Evolutionary conservation across 2,329 filamentous ascomycete species (phyloP).

Genomic region (Ascochyta fabae): DNA sequence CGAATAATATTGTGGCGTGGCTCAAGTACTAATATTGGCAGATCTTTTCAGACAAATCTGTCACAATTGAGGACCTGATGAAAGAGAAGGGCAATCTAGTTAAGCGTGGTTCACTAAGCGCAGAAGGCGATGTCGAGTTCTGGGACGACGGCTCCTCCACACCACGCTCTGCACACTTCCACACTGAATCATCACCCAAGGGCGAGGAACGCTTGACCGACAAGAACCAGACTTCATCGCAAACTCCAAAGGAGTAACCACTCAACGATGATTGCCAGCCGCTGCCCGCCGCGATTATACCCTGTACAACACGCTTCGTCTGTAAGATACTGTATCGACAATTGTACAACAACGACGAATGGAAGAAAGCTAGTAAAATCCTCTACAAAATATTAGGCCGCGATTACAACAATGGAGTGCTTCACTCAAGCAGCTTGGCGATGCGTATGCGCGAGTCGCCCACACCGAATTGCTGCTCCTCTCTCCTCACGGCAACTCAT

Average conservation of each 20-base stretch:
- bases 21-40: conserved; percentile 27
- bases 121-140: conserved; percentile 89
- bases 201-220: conserved; percentile 31
- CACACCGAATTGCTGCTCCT: no score
- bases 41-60: conserved; percentile 74
- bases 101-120: conserved; percentile 72
- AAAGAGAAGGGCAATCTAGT: conserved; percentile 75
- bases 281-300: conserved; percentile 12
- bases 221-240: conserved; percentile 21
- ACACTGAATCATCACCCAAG: conserved; percentile 36
- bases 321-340: conserved; percentile 12
- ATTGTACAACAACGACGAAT: conserved; percentile 2
- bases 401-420: background rate
- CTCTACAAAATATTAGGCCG: background rate
- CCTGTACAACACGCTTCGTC: conserved; percentile 14
- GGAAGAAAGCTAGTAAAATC: background rate
- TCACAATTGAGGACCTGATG: conserved; percentile 80
- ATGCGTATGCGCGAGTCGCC: background rate
- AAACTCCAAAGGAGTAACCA: conserved; percentile 21
- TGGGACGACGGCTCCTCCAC: conserved; percentile 73
- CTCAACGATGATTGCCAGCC: background rate
- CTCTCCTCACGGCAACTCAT: no score
- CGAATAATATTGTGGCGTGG: no score
- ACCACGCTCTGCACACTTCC: conserved; percentile 44
- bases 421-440: background rate